Conservation (phyloP, 208 protist species). For the Lotmaria passim region DNA sequence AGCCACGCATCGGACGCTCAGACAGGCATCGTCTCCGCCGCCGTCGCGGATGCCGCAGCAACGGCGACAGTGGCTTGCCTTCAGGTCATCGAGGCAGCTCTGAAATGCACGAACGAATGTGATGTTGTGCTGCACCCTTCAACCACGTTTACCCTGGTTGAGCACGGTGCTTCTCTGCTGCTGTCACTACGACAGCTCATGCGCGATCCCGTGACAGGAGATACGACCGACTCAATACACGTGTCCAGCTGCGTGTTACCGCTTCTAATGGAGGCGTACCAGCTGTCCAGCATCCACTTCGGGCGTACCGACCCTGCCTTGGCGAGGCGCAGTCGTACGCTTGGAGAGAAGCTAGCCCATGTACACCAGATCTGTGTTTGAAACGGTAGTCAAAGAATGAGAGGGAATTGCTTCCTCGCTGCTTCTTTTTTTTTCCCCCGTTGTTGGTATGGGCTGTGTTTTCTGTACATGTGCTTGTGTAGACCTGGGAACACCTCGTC, state of each 20-base stretch:
- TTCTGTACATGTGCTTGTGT: too few relatives aligned
- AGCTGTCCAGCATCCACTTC: constrained; percentile 42
- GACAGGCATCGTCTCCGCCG: not conserved
- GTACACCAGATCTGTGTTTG: constrained; percentile 39
- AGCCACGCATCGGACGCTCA: not conserved
- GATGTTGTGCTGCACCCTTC: constrained; percentile 51
- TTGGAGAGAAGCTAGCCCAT: constrained; percentile 59
- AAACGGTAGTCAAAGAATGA: too few relatives aligned
- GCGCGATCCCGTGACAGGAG: constrained; percentile 26
- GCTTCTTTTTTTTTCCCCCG: not conserved
- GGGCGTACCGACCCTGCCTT: constrained; percentile 10
- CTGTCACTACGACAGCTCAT: constrained; percentile 35
- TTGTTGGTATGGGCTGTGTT: too few relatives aligned
- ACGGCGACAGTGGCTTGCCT: constrained; percentile 34
- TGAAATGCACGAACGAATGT: constrained; percentile 48
- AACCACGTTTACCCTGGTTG: constrained; percentile 55
- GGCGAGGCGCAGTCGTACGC: constrained; percentile 21
- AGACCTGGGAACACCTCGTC: too few relatives aligned
- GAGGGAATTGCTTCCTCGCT: not conserved
- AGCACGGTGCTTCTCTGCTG: constrained; percentile 47
- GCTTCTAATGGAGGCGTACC: constrained; percentile 57
- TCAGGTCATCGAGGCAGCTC: constrained; percentile 48
- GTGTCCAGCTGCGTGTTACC: constrained; percentile 44
- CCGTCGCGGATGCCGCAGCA: not conserved
- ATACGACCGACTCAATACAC: constrained; percentile 20